These are phyloP conservation scores for Penicillium sp. DNA, from an alignment of 2,329 filamentous ascomycete genomes.

Conservation along the genomic window DNA sequence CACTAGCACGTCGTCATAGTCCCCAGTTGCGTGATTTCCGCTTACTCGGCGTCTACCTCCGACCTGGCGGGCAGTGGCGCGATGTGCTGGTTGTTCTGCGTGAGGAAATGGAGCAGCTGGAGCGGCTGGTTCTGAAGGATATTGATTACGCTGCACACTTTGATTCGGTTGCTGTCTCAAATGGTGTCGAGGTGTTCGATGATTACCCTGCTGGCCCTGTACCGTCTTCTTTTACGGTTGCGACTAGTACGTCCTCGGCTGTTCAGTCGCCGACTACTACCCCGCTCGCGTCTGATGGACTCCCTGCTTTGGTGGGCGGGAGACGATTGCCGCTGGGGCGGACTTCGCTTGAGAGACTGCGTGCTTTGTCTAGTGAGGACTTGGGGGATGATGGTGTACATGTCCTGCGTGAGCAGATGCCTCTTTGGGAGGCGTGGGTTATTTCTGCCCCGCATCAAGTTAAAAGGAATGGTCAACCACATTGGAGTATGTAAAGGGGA, in stretches of 20 bases:
- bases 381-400: constrained; percentile 39
- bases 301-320: neutral
- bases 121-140: constrained; percentile 62
- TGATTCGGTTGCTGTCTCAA: constrained; percentile 42
- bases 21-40: constrained; percentile 59
- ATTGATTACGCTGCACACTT: constrained; percentile 61
- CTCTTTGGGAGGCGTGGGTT: constrained; percentile 44
- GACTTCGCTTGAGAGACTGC: constrained; percentile 27
- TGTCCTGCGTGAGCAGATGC: constrained; percentile 35
- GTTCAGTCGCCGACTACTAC: neutral
- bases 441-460: constrained; percentile 24
- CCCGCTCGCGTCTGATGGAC: neutral
- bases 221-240: constrained; percentile 20
- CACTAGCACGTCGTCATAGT: constrained; percentile 56
- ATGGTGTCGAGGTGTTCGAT: constrained; percentile 21
- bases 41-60: constrained; percentile 61
- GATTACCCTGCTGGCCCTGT: neutral
- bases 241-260: constrained; percentile 15
- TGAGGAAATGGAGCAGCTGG: constrained; percentile 56
- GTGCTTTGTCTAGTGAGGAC: constrained; percentile 31
- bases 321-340: constrained; percentile 10
- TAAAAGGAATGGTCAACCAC: neutral
- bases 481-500: constrained; percentile 2
- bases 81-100: constrained; percentile 59
- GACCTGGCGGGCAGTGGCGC: constrained; percentile 60